Conservation (phyloP, 2,329 filamentous ascomycete species). For the Cytospora schulzeri region DNA sequence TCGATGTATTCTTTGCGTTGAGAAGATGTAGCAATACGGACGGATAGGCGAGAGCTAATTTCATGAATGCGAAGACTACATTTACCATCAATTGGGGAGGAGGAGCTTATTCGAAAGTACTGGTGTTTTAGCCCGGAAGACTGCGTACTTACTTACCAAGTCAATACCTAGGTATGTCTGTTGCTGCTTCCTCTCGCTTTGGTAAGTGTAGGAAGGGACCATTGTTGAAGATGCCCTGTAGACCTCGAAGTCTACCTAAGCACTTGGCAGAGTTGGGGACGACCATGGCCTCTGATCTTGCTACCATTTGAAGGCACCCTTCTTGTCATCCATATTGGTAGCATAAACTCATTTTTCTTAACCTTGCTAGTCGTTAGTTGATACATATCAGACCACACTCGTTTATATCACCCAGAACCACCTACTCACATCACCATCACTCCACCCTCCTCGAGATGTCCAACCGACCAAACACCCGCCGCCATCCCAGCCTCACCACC, state of each 20-base stretch:
- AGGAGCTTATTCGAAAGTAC: background rate
- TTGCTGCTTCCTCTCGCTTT: background rate
- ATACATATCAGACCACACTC: slow-evolving; percentile 1
- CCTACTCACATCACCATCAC: background rate
- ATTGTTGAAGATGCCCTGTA: no score
- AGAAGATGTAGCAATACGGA: slow-evolving; percentile 7
- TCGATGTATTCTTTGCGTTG: background rate
- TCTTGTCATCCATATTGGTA: background rate
- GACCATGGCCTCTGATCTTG: background rate
- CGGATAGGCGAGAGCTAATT: slow-evolving; percentile 8
- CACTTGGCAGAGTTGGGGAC: no score
- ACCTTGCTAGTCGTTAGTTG: background rate
- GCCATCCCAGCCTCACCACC: background rate
- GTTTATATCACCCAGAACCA: background rate
- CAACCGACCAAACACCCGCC: background rate
- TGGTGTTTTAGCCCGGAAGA: background rate
- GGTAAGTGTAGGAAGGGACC: background rate
- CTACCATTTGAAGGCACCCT: background rate
- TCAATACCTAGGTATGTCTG: no score
- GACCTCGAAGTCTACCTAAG: no score
- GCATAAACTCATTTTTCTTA: background rate
- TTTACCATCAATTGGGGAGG: background rate
- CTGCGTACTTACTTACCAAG: no score
- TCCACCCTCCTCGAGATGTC: slow-evolving; percentile 7
- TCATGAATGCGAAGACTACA: slow-evolving; percentile 9